A percentile compares a stretch with the other conserved stretches of the same genome.
Conservation (phyloP, 2,329 filamentous ascomycete genomes). For the Alternaria conjuncta region DNA sequence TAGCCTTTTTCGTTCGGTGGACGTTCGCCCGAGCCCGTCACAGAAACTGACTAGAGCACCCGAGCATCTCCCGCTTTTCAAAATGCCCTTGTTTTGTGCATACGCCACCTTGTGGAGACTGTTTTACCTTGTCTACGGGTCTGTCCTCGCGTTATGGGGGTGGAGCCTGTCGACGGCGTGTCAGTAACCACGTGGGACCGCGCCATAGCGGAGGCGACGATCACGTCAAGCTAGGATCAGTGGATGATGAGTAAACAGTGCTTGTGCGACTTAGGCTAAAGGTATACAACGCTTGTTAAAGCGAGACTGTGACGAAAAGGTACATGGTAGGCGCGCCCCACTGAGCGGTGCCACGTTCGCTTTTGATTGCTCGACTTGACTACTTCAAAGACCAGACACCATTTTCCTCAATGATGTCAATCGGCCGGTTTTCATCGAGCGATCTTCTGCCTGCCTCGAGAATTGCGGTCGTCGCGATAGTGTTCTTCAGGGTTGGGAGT, state of each 20-base stretch:
- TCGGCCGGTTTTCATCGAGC: slow-evolving; percentile 79
- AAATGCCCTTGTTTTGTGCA: slow-evolving; percentile 5
- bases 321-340: background rate
- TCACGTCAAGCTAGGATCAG: background rate
- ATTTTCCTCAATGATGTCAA: slow-evolving; percentile 73
- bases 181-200: slow-evolving; percentile 7
- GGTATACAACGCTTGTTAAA: background rate
- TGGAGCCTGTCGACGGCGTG: slow-evolving; percentile 1
- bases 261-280: background rate
- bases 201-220: slow-evolving; percentile 2
- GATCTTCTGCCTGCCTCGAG: slow-evolving; percentile 84
- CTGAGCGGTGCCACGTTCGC: background rate
- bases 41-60: slow-evolving; percentile 3
- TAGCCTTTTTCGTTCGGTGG: slow-evolving; percentile 8
- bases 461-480: slow-evolving; percentile 89
- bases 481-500: slow-evolving; percentile 85
- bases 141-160: background rate
- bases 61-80: slow-evolving; percentile 3
- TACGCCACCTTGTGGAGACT: slow-evolving; percentile 6
- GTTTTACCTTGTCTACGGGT: slow-evolving; percentile 1
- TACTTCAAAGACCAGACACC: slow-evolving; percentile 72
- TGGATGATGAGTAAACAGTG: background rate
- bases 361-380: slow-evolving; percentile 4
- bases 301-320: background rate
- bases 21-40: slow-evolving; percentile 5